Evolutionary conservation across 345 rosid species (phyloP), one percentile per base, ranked within the genome.

Genomic region (Streptanthus diversifolius): DNA sequence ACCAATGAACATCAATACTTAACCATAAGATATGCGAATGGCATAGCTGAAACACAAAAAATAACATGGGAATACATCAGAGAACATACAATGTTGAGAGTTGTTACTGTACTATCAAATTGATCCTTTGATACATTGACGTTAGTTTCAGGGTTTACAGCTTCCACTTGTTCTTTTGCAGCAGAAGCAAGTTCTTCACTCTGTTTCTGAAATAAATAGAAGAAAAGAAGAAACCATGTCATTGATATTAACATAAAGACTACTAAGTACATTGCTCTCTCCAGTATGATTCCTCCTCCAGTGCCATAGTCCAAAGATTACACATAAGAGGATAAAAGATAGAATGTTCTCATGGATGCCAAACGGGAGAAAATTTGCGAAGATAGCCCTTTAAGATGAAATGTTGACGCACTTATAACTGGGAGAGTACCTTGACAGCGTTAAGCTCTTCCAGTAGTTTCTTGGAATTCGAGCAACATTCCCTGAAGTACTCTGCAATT

Each of bases 381-480:
- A 43, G 53, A 43, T 63, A 41, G 14, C 25, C 17, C 56, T 32
- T 13, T 29, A 1, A 44, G 18, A 24, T 22, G 24, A 41, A 41
- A 10, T 19, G 43, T 4, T 4, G 33, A 40, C 9, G 17, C 30
- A 56, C 27, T 8, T 27, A 30, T 4, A 40, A 54, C 7, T 24
- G 58, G 35, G 35, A 10, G 32, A 43, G 21, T 82, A 95, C 99
- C 97, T 86, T 90, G 72, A 90, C 86, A 72, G 45, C 63, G 76
- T 81, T 83, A 47, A 95, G 97, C 17, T 73, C 87, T 75, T 85
- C 84, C 53, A 95, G 83, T 79, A 95, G 78, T 81, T 80, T 90
- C 84, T 79, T 85, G 19, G 92, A 85, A 71, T 87, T 86, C 54
- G 93, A 82, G 80, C 90, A 91, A 73, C 90, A 70, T 88, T 25